Conservation (phyloP, 768 basidiomycete species). For the Russula sp. region DNA sequence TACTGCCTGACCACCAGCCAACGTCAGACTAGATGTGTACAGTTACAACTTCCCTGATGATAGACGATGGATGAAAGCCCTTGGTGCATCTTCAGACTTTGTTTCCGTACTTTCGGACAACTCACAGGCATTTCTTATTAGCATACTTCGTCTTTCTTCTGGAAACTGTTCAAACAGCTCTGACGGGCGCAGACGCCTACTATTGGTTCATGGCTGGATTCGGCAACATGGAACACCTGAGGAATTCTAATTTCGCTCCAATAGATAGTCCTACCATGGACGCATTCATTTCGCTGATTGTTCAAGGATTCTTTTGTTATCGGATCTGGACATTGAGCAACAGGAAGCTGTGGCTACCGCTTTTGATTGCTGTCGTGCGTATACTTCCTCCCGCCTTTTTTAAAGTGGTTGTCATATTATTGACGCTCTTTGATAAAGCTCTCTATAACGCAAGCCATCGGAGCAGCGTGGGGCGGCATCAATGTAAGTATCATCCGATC, state of each 20-base stretch:
- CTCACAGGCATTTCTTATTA: neutral
- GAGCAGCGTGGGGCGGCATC: slow-evolving; percentile 11
- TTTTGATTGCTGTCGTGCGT: neutral
- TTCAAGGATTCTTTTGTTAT: slow-evolving; percentile 1
- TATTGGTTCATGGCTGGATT: slow-evolving; percentile 13
- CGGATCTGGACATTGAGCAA: slow-evolving; percentile 6
- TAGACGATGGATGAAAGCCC: neutral
- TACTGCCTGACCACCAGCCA: neutral
- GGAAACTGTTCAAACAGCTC: neutral
- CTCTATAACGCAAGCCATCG: neutral
- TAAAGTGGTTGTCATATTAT: no score
- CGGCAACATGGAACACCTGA: neutral
- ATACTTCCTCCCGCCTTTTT: no score
- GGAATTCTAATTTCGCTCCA: neutral
- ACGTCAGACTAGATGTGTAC: neutral
- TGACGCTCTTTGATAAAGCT: neutral
- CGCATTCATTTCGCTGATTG: neutral
- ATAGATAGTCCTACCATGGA: neutral
- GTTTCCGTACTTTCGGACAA: neutral
- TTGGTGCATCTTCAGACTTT: neutral
- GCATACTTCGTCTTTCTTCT: slow-evolving; percentile 1
- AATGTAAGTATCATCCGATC: neutral
- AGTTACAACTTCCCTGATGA: neutral
- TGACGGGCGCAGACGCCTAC: neutral
- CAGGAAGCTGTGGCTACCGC: neutral